phyloP scores from a whole-genome alignment of 768 basidiomycete genomes.

The Austroboletus eburneus region DNA sequence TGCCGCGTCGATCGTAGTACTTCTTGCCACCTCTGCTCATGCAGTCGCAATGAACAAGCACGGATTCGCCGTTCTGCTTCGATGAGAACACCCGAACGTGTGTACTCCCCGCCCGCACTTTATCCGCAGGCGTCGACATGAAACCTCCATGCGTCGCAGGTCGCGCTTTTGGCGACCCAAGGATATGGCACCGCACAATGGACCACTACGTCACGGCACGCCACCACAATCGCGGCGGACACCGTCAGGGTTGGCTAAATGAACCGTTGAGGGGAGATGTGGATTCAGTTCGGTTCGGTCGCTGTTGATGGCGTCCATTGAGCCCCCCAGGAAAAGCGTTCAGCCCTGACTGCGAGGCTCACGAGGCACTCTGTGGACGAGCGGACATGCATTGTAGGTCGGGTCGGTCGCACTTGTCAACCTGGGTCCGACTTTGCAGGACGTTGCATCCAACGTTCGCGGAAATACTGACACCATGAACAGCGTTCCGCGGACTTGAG shows the following conservation, averaged over 20 bases:
- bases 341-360: not conserved
- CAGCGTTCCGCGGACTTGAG: not conserved
- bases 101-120: not conserved
- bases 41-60: too few species aligned
- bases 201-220: not conserved
- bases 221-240: too few species aligned
- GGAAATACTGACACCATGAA: not conserved
- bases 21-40: too few species aligned
- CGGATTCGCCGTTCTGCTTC: not conserved
- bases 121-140: not conserved
- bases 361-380: not conserved
- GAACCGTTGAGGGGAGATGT: not conserved
- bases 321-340: too few species aligned
- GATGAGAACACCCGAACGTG: not conserved
- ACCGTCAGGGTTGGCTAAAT: not conserved
- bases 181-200: not conserved
- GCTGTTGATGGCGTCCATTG: not conserved
- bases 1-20: too few species aligned
- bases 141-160: not conserved
- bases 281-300: not conserved
- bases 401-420: not conserved
- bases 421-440: not conserved
- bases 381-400: not conserved
- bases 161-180: not conserved
- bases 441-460: not conserved